Conservation (phyloP, 225 moss, liverwort and hornwort species). For the Rhytidiadelphus loreus region DNA sequence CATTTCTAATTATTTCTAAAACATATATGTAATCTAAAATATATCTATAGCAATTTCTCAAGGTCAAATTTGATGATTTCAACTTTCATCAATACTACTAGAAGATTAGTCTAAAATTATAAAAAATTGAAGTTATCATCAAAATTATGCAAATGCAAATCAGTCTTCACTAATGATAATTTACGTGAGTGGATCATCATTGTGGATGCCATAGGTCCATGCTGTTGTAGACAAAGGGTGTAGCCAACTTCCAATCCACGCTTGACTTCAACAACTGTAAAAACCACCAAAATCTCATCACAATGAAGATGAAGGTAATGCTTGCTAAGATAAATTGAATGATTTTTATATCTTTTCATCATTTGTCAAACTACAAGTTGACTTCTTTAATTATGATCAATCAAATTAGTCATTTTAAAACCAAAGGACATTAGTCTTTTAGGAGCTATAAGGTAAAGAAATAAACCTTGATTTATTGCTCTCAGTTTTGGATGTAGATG, state of each 20-base stretch:
- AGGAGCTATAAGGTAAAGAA: background rate
- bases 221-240: slow-evolving; percentile 17
- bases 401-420: too few relatives aligned
- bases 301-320: background rate
- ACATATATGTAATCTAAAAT: too few relatives aligned
- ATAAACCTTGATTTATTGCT: too few relatives aligned
- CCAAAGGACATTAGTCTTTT: too few relatives aligned
- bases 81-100: background rate
- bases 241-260: slow-evolving; percentile 20
- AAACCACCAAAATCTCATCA: background rate
- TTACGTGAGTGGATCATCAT: too few relatives aligned
- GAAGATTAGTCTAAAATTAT: background rate
- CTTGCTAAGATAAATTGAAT: background rate
- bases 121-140: background rate
- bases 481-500: background rate
- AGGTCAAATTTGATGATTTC: background rate
- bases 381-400: too few relatives aligned
- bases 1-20: too few relatives aligned
- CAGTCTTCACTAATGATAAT: too few relatives aligned
- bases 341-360: background rate
- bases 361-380: background rate
- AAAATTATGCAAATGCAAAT: background rate
- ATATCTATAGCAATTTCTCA: too few relatives aligned
- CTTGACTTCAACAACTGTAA: slow-evolving; percentile 38
- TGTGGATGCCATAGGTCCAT: slow-evolving; percentile 3